These are phyloP conservation scores for Hymenoscyphus fraxineus DNA, from an alignment of 2,329 filamentous ascomycete genomes.

Conservation along the genomic window DNA sequence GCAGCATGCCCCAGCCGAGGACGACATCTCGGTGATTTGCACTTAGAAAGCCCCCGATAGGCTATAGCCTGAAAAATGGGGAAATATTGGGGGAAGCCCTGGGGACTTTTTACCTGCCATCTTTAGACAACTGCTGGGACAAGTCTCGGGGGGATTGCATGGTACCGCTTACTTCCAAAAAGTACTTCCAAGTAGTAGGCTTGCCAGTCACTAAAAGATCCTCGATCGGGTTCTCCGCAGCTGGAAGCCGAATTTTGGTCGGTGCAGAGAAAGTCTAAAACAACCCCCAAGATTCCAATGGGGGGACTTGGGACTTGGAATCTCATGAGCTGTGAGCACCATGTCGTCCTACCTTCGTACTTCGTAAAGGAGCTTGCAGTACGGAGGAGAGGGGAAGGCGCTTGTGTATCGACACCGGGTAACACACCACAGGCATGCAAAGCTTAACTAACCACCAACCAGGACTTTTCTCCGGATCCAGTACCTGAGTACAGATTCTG, in stretches of 20 bases:
- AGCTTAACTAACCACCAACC: not conserved
- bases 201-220: not conserved
- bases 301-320: too few species aligned
- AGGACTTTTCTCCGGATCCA: not conserved
- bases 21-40: slow-evolving; percentile 7
- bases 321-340: not conserved
- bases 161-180: not conserved
- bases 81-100: not conserved
- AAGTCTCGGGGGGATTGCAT: not conserved
- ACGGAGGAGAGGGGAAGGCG: not conserved
- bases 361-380: too few species aligned
- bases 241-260: not conserved
- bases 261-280: not conserved
- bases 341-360: too few species aligned
- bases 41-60: not conserved
- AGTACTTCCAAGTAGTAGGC: not conserved
- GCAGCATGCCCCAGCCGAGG: not conserved
- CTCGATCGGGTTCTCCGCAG: not conserved
- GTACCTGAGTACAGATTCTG: not conserved
- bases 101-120: not conserved
- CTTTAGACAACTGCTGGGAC: not conserved
- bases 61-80: slow-evolving; percentile 1
- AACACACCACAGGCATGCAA: not conserved
- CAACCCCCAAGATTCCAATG: not conserved
- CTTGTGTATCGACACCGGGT: not conserved